phyloP scores from a whole-genome alignment of 371 early-diverging fungal species.

The Mortierella sp. region DNA sequence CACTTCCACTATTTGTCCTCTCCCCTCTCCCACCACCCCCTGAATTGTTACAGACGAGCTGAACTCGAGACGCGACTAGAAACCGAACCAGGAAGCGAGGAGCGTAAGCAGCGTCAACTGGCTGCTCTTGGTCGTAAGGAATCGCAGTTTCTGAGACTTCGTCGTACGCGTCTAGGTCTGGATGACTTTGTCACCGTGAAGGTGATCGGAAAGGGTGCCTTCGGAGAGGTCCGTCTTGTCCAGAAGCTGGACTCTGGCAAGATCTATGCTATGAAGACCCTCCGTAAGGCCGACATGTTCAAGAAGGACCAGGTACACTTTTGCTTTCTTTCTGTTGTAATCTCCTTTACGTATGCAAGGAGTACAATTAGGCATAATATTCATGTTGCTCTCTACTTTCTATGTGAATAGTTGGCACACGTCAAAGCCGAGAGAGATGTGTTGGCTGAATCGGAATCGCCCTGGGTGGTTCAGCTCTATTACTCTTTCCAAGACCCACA shows the following conservation, averaged over 20 bases:
- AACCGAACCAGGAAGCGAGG: conserved; percentile 86
- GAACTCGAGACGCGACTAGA: conserved; percentile 85
- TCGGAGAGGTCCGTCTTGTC: conserved; percentile 97
- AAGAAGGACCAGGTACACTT: conserved; percentile 92
- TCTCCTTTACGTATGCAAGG: background rate
- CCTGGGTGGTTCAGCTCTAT: conserved; percentile 98
- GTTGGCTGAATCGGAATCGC: conserved; percentile 94
- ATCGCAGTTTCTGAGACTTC: conserved; percentile 92
- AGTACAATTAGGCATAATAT: background rate
- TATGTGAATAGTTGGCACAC: conserved; percentile 82
- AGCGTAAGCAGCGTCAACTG: conserved; percentile 89
- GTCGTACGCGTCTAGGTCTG: conserved; percentile 93
- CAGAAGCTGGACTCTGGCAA: conserved; percentile 97
- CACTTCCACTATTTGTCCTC: background rate
- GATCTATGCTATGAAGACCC: conserved; percentile 98
- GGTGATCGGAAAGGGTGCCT: conserved; percentile 99
- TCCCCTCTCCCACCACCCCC: background rate
- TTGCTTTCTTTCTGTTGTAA: background rate
- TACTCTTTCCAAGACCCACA: conserved; percentile 96
- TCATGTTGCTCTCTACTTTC: background rate
- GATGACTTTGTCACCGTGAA: conserved; percentile 97
- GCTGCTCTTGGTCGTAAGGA: conserved; percentile 88
- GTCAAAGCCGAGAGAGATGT: conserved; percentile 98
- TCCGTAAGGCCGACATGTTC: conserved; percentile 97
- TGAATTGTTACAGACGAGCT: conserved; percentile 66